These are phyloP conservation scores for Eragrostis curvula DNA, from an alignment of 176 grass and related monocot species.

Conservation along the genomic window DNA sequence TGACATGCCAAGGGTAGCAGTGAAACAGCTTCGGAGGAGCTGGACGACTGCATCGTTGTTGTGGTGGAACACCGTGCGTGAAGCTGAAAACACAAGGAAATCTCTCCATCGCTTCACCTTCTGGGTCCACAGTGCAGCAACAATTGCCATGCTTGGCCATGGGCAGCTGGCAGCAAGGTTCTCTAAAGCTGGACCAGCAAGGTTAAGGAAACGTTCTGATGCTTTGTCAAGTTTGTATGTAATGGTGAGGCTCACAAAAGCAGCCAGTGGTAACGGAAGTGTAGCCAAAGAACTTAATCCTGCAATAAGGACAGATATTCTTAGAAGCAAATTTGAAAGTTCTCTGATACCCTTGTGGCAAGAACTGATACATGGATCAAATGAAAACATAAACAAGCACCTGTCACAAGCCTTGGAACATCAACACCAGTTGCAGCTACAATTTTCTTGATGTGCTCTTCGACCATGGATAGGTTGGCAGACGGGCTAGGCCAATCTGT, in stretches of 20 bases:
- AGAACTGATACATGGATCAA: slow-evolving; percentile 10
- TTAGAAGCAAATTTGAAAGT: slow-evolving; percentile 16
- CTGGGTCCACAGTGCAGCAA: slow-evolving; percentile 90
- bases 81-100: slow-evolving; percentile 92
- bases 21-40: slow-evolving; percentile 90
- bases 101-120: slow-evolving; percentile 97
- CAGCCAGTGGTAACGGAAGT: slow-evolving; percentile 92
- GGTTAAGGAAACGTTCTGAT: slow-evolving; percentile 93
- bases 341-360: not conserved
- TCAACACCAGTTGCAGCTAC: slow-evolving; percentile 88
- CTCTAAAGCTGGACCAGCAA: slow-evolving; percentile 92
- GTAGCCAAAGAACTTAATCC: slow-evolving; percentile 76
- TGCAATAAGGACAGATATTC: slow-evolving; percentile 46
- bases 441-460: slow-evolving; percentile 97
- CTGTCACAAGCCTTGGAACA: slow-evolving; percentile 91
- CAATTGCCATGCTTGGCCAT: slow-evolving; percentile 98
- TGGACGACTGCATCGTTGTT: slow-evolving; percentile 84
- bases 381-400: slow-evolving; percentile 56
- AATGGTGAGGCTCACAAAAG: slow-evolving; percentile 96
- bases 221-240: slow-evolving; percentile 98
- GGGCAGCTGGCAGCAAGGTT: slow-evolving; percentile 96
- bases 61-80: slow-evolving; percentile 94
- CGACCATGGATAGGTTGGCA: slow-evolving; percentile 84
- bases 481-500: slow-evolving; percentile 97
- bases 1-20: slow-evolving; percentile 65